A percentile compares a stretch with the other conserved stretches of the same genome.
Conservation (phyloP, 768 basidiomycete genomes). For the Trametes coccinea region DNA sequence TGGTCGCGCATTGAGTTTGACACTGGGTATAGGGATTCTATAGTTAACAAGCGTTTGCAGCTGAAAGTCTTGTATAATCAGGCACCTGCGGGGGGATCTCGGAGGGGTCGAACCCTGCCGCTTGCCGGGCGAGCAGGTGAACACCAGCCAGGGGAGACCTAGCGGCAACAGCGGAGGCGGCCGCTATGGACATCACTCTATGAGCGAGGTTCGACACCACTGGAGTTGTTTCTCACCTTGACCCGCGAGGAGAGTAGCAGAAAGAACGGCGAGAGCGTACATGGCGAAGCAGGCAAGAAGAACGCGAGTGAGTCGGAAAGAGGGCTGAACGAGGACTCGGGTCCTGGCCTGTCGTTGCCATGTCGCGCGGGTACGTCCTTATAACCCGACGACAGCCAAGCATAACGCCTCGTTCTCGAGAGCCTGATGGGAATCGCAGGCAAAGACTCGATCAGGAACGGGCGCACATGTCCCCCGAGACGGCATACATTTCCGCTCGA, state of each 20-base stretch:
- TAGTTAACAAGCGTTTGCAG: too few relatives aligned
- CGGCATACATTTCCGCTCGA: not conserved
- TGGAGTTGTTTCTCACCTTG: slow-evolving; percentile 4
- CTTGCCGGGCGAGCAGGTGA: slow-evolving; percentile 6
- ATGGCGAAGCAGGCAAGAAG: slow-evolving; percentile 4
- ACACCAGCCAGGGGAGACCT: not conserved
- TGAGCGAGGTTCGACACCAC: not conserved
- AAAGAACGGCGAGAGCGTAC: slow-evolving; percentile 15
- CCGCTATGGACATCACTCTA: not conserved
- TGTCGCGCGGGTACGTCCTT: not conserved
- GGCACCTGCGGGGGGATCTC: slow-evolving; percentile 9
- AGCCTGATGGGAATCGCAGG: not conserved
- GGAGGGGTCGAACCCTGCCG: slow-evolving; percentile 2
- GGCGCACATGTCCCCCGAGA: not conserved
- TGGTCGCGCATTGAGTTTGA: slow-evolving; percentile 10
- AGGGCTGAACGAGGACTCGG: slow-evolving; percentile 3
- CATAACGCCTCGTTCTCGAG: not conserved
- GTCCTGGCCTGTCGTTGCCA: not conserved
- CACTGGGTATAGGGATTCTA: too few relatives aligned
- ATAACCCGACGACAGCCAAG: not conserved
- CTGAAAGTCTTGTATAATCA: too few relatives aligned
- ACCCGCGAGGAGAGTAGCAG: slow-evolving; percentile 14
- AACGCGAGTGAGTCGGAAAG: not conserved
- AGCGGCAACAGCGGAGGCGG: not conserved
- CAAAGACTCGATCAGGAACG: slow-evolving; percentile 13